Evolutionary conservation across 768 basidiomycete species (phyloP), one percentile per base, ranked within the genome.

Genomic region (Boletellus ananas): DNA sequence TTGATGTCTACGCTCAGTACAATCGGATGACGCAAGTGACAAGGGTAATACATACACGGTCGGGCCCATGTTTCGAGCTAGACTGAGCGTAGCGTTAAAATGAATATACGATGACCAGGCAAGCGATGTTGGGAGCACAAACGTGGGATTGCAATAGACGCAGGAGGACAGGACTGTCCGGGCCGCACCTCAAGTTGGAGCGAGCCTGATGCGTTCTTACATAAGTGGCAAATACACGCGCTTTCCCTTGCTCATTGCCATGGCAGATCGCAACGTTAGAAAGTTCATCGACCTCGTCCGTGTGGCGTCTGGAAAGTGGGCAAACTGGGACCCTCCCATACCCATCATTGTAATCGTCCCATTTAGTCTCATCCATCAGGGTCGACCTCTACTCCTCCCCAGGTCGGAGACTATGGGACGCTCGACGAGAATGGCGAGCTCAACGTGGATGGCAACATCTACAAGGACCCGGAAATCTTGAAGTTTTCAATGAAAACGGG

Each of bases 361-460:
- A 10, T 43, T n/a, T 20, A 2, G 5, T 36, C 23, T 27, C 20
- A 37, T 46, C 47, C 23, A 20, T 29, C 38, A 20, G 18, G 10
- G 6, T 43, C 7, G 3, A 34, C 25, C 10, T 33, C 35, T n/a
- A 33, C 6, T 13, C 45, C 6, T 43, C 17, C 12, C 4, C 20
- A 65, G 67, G 66, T 68, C 2, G 68, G 65, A 14, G 65, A 62
- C 51, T 70, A 69, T 49, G 65, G 68, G 14, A 57, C 44, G 8
- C 47, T 69, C 45, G 38, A 64, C 36, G 17, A n/a, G 12, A 45
- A 45, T 8, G 52, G 55, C 34, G 34, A 54, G 17, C 43, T 55
- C 9, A 4, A 3, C 8, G 46, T 54, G 2, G 43, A 54, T 3
- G 64, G 66, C 8, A 69, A 66, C 34, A 58, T 69, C 41, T 69